Evolutionary conservation across 202 grass and related monocot genomes (phyloP).

Genomic region (Panicum hallii): DNA sequence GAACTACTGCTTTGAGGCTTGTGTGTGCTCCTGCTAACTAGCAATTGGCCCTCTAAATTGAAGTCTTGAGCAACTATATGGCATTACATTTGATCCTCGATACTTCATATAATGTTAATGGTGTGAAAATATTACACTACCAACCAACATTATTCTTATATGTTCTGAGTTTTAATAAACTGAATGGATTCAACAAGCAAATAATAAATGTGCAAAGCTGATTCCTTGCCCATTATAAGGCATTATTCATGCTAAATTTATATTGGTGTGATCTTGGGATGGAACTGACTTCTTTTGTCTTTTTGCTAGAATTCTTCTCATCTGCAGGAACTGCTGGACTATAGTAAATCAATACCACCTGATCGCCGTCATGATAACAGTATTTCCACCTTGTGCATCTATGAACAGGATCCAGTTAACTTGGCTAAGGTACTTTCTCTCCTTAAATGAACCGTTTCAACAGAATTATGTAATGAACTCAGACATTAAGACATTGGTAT

Average conservation of each 20-base stretch:
- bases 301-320: slow-evolving; percentile 62
- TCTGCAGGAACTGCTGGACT: slow-evolving; percentile 83
- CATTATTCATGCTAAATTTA: neutral
- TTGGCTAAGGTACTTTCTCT: slow-evolving; percentile 74
- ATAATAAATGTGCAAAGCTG: neutral
- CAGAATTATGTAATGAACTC: slow-evolving; percentile 9
- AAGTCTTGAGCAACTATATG: neutral
- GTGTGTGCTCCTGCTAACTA: neutral
- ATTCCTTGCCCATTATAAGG: neutral
- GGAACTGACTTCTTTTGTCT: slow-evolving; percentile 33
- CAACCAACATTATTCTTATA: neutral
- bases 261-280: neutral
- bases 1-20: neutral
- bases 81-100: neutral
- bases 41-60: neutral
- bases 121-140: neutral
- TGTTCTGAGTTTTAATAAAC: slow-evolving; percentile 1
- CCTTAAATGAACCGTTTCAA: slow-evolving; percentile 27
- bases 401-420: slow-evolving; percentile 65
- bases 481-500: slow-evolving; percentile 16
- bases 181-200: neutral
- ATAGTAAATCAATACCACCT: slow-evolving; percentile 67
- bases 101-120: neutral
- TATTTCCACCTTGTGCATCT: slow-evolving; percentile 79
- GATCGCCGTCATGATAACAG: slow-evolving; percentile 69